Conservation (phyloP, 768 basidiomycete species). For the Xanthoconium stramineum region DNA sequence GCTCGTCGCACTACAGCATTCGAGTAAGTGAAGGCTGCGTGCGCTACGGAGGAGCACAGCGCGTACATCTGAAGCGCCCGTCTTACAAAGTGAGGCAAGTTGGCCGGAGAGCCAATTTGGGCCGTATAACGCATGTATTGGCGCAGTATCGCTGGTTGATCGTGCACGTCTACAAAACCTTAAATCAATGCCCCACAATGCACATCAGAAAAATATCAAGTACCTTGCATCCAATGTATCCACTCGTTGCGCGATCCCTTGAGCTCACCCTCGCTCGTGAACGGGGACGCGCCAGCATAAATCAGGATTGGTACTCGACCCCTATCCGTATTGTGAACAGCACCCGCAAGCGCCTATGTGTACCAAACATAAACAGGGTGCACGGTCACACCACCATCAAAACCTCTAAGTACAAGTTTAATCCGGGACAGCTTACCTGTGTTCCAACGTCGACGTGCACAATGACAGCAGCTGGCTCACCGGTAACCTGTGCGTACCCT, state of each 20-base stretch:
- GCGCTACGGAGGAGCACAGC: neutral
- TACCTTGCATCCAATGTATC: slow-evolving; percentile 73
- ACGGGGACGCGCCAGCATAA: slow-evolving; percentile 69
- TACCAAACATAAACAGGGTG: no score
- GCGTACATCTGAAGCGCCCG: slow-evolving; percentile 64
- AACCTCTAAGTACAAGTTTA: no score
- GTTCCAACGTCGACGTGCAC: slow-evolving; percentile 75
- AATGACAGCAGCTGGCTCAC: slow-evolving; percentile 67
- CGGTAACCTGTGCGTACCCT: slow-evolving; percentile 63
- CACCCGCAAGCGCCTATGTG: slow-evolving; percentile 59
- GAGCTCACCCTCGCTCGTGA: slow-evolving; percentile 52
- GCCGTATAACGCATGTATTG: slow-evolving; percentile 71
- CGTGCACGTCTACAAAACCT: slow-evolving; percentile 52
- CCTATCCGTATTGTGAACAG: slow-evolving; percentile 68
- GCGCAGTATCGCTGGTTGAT: slow-evolving; percentile 66
- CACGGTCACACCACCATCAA: no score
- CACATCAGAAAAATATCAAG: neutral
- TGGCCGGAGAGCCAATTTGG: slow-evolving; percentile 55
- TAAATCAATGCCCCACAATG: neutral
- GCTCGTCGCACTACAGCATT: slow-evolving; percentile 51
- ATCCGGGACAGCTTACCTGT: slow-evolving; percentile 37
- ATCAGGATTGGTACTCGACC: slow-evolving; percentile 62
- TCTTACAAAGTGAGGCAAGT: slow-evolving; percentile 47
- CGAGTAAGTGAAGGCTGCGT: neutral
- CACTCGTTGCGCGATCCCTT: slow-evolving; percentile 68